phyloP scores from a whole-genome alignment of 2,329 filamentous ascomycete species.

The Berkeleyomyces rouxiae region DNA sequence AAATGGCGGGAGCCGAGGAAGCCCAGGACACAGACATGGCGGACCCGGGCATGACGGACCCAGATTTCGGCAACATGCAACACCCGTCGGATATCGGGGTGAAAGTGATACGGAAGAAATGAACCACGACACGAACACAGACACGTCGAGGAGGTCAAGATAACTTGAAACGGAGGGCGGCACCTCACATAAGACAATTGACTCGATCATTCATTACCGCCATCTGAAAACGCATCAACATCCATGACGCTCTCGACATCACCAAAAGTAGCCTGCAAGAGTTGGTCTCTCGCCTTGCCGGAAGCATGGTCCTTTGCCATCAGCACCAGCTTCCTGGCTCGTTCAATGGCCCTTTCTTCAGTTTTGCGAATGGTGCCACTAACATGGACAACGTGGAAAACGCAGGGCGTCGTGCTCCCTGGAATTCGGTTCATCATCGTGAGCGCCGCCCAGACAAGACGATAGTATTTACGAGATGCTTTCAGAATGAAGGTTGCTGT shows the following conservation, averaged over 20 bases:
- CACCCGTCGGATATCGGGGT: slow-evolving; percentile 46
- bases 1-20: slow-evolving; percentile 17
- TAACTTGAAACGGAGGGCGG: background rate
- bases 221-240: slow-evolving; percentile 21
- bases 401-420: slow-evolving; percentile 45
- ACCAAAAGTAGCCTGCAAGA: slow-evolving; percentile 15
- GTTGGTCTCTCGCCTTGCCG: background rate
- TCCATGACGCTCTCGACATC: slow-evolving; percentile 9
- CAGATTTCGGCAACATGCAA: slow-evolving; percentile 35
- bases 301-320: slow-evolving; percentile 38
- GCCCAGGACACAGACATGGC: slow-evolving; percentile 16
- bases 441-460: slow-evolving; percentile 78
- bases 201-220: slow-evolving; percentile 2
- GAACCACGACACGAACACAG: slow-evolving; percentile 20
- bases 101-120: slow-evolving; percentile 52
- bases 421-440: slow-evolving; percentile 62
- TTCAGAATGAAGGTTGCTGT: slow-evolving; percentile 88
- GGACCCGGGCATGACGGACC: slow-evolving; percentile 21
- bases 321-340: slow-evolving; percentile 56
- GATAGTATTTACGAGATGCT: slow-evolving; percentile 65
- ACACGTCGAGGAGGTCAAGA: background rate
- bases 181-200: background rate
- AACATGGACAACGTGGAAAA: slow-evolving; percentile 71
- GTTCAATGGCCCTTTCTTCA: slow-evolving; percentile 73
- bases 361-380: slow-evolving; percentile 86